These are phyloP conservation scores for Panellus pusillus DNA, from an alignment of 768 basidiomycete genomes.

Conservation along the genomic window DNA sequence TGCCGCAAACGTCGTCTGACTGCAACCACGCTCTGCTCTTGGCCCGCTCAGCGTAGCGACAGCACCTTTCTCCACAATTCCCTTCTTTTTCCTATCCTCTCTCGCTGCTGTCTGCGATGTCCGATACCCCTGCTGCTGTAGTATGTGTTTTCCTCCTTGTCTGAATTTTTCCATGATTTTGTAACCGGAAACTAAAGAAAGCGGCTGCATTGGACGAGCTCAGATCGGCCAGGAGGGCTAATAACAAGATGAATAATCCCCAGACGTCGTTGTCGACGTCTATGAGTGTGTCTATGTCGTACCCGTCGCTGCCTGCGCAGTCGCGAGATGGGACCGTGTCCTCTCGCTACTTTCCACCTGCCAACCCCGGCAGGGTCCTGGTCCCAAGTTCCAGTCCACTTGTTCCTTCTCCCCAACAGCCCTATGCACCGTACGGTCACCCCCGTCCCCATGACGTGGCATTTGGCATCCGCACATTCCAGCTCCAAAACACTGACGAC, in stretches of 20 bases:
- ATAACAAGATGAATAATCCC: conserved; percentile 29
- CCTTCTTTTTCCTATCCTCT: conserved; percentile 16
- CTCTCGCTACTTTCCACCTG: conserved; percentile 60
- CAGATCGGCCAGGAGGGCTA: conserved; percentile 40
- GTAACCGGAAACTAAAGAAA: conserved; percentile 13
- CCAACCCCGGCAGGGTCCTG: conserved; percentile 57
- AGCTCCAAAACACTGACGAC: conserved; percentile 39
- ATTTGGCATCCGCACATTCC: conserved; percentile 30
- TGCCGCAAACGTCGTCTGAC: too few species aligned
- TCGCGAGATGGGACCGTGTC: conserved; percentile 74
- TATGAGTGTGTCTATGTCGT: conserved; percentile 25
- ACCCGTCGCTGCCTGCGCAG: conserved; percentile 54
- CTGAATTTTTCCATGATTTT: conserved; percentile 29
- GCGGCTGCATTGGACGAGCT: conserved; percentile 48
- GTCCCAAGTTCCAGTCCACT: conserved; percentile 78
- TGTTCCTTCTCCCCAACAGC: conserved; percentile 35
- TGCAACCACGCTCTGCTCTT: too few species aligned
- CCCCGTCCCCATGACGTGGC: conserved; percentile 42
- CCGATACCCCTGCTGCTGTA: conserved; percentile 8
- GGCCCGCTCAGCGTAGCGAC: not conserved
- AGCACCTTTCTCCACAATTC: not conserved
- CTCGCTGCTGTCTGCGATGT: conserved; percentile 5
- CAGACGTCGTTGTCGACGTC: conserved; percentile 30
- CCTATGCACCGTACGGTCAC: conserved; percentile 41
- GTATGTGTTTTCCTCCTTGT: conserved; percentile 18